These are phyloP conservation scores for Thielaviopsis musarum DNA, from an alignment of 2,329 filamentous ascomycete species.

Conservation along the genomic window DNA sequence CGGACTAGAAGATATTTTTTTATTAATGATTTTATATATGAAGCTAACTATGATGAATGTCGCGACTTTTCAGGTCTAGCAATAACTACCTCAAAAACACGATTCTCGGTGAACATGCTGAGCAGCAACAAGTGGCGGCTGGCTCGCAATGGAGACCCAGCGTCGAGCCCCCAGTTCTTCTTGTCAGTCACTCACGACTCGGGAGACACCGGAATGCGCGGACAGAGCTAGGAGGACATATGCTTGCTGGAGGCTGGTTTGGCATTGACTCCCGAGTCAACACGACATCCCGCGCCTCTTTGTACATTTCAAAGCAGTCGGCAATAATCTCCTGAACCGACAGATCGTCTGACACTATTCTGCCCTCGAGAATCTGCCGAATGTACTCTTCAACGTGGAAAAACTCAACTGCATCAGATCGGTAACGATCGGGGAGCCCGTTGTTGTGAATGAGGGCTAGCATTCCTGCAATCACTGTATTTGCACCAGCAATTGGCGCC, in stretches of 20 bases:
- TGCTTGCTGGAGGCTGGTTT: background rate
- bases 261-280: slow-evolving; percentile 27
- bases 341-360: slow-evolving; percentile 26
- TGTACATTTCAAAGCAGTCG: slow-evolving; percentile 29
- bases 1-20: background rate
- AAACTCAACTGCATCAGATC: slow-evolving; percentile 32
- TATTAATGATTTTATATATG: background rate
- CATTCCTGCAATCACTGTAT: slow-evolving; percentile 32
- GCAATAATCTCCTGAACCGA: slow-evolving; percentile 30
- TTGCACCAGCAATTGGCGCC: slow-evolving; percentile 31
- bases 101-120: background rate
- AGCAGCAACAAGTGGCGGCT: background rate
- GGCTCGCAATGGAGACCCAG: background rate
- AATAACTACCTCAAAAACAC: background rate
- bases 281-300: slow-evolving; percentile 30
- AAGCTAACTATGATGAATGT: background rate
- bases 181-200: background rate
- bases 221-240: background rate
- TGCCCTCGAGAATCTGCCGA: slow-evolving; percentile 31
- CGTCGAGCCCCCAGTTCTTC: background rate
- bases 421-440: slow-evolving; percentile 34
- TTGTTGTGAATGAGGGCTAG: slow-evolving; percentile 37
- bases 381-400: slow-evolving; percentile 32
- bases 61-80: too few species aligned
- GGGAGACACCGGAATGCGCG: background rate